Base-by-base conservation (phyloP, 2,329 filamentous ascomycete species). In the Pseudogymnoascus sp. region DNA sequence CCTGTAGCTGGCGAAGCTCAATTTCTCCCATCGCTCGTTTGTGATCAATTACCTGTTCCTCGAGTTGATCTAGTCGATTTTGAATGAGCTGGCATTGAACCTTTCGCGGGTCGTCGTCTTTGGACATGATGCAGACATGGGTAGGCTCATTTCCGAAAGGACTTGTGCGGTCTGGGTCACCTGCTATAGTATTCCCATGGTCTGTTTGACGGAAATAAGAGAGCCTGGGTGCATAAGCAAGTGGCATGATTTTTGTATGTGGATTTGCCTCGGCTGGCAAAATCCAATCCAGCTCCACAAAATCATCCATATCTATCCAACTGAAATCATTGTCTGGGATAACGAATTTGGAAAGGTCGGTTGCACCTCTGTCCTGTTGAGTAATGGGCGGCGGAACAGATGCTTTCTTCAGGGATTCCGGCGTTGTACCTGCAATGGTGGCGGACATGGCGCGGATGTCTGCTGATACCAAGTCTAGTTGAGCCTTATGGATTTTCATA, bases 271-370 rank as follows among this genome's bases (percentile, higher is more conserved):
- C 90, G 12, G 90, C 88, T 0, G 93, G 93, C 22, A 97, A 76
- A 60, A 96, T 92, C 93, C 93, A 97, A 71, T 97, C 95, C 20
- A 99, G 78, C 73, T 99, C 94, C 30, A 99, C 92, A 74, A 99
- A 99, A 72, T 99, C 94, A 71, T 99, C 94, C 91, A 99, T 97
- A 70, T 99, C 94, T 64, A 99, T 92, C 94, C 94, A 99, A 61
- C 88, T 91, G 67, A 91, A 86, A 70, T 99, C 94, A 60, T 95
- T 90, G 72, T 99, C 94, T 0, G 94, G 93, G 58, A 99, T 99
- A 0, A 87, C 93, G 71, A 99, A 99, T 60, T 88, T 87, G 0
- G 92, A 96, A 58, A 96, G 79, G 71, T 93, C 88, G 2, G 83
- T 83, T 6, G 82, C 82, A 7, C 82, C 80, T 3, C 77, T 76